phyloP scores from a whole-genome alignment of 805 yeast genomes.

The Starmerella bombicola region DNA sequence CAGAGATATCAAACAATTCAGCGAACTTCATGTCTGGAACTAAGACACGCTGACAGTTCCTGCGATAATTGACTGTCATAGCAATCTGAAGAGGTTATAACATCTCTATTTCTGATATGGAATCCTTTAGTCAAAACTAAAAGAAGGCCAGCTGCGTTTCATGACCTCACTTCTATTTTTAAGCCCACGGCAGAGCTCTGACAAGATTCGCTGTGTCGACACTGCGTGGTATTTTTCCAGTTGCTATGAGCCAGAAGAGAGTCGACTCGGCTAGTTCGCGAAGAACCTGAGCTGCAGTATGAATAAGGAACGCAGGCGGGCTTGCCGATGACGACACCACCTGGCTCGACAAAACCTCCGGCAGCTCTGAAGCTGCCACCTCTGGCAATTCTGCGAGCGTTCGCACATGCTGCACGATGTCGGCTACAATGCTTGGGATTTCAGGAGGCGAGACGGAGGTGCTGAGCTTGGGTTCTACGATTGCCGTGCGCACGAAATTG shows the following conservation, averaged over 20 bases:
- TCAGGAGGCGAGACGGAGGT: not conserved
- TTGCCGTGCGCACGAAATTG: slow-evolving; percentile 6
- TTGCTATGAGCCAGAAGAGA: slow-evolving; percentile 12
- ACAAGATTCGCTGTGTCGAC: slow-evolving; percentile 11
- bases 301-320: slow-evolving; percentile 4
- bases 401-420: slow-evolving; percentile 10
- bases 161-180: not conserved
- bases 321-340: not conserved
- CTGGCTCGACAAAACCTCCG: not conserved
- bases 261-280: slow-evolving; percentile 20
- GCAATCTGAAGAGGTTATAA: no score
- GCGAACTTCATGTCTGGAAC: no score
- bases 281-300: slow-evolving; percentile 15
- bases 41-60: no score
- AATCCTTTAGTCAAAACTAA: no score
- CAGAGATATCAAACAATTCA: no score
- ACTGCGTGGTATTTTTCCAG: slow-evolving; percentile 7
- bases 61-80: no score
- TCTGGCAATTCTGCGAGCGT: slow-evolving; percentile 1
- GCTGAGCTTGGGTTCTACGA: slow-evolving; percentile 4
- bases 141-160: no score
- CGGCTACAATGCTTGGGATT: slow-evolving; percentile 10
- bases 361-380: slow-evolving; percentile 2
- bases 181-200: slow-evolving; percentile 14
- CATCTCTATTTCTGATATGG: no score